These are phyloP conservation scores for Microcos paniculata DNA, from an alignment of 345 rosid genomes.

Conservation along the genomic window DNA sequence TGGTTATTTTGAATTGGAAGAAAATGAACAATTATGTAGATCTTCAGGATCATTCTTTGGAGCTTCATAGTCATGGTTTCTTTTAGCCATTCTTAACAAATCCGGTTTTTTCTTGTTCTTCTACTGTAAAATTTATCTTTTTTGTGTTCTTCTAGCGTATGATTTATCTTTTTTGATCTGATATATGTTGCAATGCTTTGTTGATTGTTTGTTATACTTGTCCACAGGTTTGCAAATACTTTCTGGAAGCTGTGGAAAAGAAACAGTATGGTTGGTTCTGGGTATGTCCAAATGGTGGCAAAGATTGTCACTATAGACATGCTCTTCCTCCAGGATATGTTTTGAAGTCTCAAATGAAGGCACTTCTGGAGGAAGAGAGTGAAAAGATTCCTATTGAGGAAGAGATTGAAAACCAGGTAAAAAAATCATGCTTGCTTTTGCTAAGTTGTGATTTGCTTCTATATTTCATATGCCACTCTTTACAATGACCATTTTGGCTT, in stretches of 20 bases:
- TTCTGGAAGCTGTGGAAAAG: constrained; percentile 94
- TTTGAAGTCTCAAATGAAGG: constrained; percentile 94
- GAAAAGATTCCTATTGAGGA: constrained; percentile 81
- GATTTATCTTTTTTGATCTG: not conserved
- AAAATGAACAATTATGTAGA: not conserved
- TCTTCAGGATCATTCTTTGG: not conserved
- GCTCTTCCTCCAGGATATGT: constrained; percentile 97
- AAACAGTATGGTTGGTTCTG: constrained; percentile 99
- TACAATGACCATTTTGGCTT: not conserved
- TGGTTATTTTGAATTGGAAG: not conserved
- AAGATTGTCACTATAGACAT: constrained; percentile 92
- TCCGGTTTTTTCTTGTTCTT: not conserved
- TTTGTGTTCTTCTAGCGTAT: no score
- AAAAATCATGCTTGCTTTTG: not conserved
- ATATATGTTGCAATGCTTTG: not conserved
- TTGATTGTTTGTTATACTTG: constrained; percentile 10
- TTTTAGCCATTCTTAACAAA: not conserved
- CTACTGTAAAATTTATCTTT: no score
- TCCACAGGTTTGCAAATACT: constrained; percentile 87
- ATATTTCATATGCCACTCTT: not conserved
- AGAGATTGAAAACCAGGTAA: constrained; percentile 91
- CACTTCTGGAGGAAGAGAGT: constrained; percentile 84
- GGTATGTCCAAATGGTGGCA: constrained; percentile 85
- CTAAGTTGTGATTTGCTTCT: constrained; percentile 2
- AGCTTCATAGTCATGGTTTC: not conserved